Evolutionary conservation across 2,329 filamentous ascomycete genomes (phyloP).

Genomic region (Arthroderma sp.): DNA sequence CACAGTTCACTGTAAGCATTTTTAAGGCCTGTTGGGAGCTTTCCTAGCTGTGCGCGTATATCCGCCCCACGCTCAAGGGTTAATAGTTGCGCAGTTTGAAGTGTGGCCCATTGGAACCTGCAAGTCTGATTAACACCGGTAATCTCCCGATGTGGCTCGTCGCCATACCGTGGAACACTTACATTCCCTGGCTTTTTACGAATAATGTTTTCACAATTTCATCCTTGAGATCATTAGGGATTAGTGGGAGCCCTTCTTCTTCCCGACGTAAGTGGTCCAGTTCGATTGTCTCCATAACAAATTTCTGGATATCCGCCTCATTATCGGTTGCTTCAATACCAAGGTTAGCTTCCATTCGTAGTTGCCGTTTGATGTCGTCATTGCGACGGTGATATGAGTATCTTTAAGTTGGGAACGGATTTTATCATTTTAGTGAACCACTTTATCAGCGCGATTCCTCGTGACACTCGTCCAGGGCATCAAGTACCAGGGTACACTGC

Average conservation of each 20-base stretch:
- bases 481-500: conserved; percentile 5
- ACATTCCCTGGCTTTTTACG: conserved; percentile 18
- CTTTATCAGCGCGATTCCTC: conserved; percentile 3
- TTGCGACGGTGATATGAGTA: conserved; percentile 8
- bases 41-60: conserved; percentile 16
- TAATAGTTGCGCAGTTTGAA: conserved; percentile 19
- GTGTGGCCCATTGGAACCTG: conserved; percentile 23
- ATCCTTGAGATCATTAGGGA: conserved; percentile 4
- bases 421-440: not conserved
- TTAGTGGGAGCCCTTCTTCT: too few relatives aligned
- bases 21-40: conserved; percentile 17
- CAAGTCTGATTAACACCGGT: too few relatives aligned
- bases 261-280: too few relatives aligned
- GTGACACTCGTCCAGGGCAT: conserved; percentile 9
- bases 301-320: conserved; percentile 17
- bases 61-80: conserved; percentile 10
- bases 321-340: conserved; percentile 17
- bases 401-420: not conserved
- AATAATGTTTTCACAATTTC: conserved; percentile 14
- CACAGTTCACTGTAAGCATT: conserved; percentile 19
- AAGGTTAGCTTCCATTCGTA: conserved; percentile 4
- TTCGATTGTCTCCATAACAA: conserved; percentile 14
- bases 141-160: too few relatives aligned
- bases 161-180: conserved; percentile 5
- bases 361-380: conserved; percentile 5